Conservation (phyloP, 2,329 filamentous ascomycete genomes). For the Pestalotiopsis sp. region DNA sequence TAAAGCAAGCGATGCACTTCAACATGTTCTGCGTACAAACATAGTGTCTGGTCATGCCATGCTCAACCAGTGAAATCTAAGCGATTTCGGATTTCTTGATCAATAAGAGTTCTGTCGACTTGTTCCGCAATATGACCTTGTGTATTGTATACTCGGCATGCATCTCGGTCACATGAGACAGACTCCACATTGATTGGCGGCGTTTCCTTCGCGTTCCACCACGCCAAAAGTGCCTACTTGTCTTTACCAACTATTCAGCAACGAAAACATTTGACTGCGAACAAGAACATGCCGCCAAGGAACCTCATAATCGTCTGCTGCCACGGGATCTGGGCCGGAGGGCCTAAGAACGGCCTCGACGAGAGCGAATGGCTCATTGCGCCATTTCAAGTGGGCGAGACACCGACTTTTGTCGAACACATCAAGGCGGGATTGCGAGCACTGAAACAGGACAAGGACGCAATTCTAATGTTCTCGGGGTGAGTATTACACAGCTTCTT, state of each 20-base stretch:
- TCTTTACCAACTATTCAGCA: background rate
- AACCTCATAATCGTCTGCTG: slow-evolving; percentile 82
- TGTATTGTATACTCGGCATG: no score
- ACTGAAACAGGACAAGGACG: slow-evolving; percentile 47
- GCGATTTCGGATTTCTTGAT: no score
- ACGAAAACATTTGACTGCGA: background rate
- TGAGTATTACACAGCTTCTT: slow-evolving; percentile 35
- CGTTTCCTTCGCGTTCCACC: no score
- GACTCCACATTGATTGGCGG: no score
- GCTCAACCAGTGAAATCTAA: no score
- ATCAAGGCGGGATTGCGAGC: slow-evolving; percentile 64
- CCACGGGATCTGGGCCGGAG: slow-evolving; percentile 76
- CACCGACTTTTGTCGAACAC: slow-evolving; percentile 78
- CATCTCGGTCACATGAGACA: no score
- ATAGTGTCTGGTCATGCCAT: no score
- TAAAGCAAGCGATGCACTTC: no score
- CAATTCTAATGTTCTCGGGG: slow-evolving; percentile 74
- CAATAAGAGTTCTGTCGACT: no score
- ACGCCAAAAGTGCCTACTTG: background rate
- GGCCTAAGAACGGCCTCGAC: slow-evolving; percentile 50
- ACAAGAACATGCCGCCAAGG: slow-evolving; percentile 26
- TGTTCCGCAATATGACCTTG: no score
- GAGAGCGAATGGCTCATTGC: slow-evolving; percentile 74
- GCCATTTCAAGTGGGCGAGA: slow-evolving; percentile 77
- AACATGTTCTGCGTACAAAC: no score